These are phyloP conservation scores for Spizellomyces punctatus DNA, from an alignment of 192 early-diverging fungal species.

Conservation along the genomic window DNA sequence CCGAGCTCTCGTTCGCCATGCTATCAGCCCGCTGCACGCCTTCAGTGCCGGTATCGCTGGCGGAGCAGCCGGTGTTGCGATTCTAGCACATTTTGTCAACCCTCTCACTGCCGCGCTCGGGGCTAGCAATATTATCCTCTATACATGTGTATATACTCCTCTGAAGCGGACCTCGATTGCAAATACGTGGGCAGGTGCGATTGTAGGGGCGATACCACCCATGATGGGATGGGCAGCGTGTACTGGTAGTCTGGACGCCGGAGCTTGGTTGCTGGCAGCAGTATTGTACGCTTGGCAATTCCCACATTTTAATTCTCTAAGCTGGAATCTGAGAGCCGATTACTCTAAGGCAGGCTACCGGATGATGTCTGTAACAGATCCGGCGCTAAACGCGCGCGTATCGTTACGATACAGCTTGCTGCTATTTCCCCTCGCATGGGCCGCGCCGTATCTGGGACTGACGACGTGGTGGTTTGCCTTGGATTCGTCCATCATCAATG, in stretches of 20 bases:
- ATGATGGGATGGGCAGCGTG: conserved; percentile 97
- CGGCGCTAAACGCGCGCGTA: conserved; percentile 86
- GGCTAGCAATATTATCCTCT: conserved; percentile 83
- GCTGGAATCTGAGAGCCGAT: conserved; percentile 89
- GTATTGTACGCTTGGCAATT: conserved; percentile 98
- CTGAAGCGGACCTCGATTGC: conserved; percentile 90
- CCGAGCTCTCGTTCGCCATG: conserved; percentile 80
- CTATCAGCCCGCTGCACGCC: conserved; percentile 71
- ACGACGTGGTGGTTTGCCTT: conserved; percentile 76
- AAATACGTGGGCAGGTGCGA: conserved; percentile 95
- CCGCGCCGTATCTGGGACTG: conserved; percentile 69
- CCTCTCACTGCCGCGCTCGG: conserved; percentile 83
- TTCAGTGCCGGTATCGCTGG: conserved; percentile 70
- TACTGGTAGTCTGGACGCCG: conserved; percentile 71
- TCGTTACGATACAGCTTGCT: conserved; percentile 76
- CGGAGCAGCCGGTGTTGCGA: conserved; percentile 65
- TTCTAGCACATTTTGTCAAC: conserved; percentile 80
- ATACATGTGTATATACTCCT: conserved; percentile 87
- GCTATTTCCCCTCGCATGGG: conserved; percentile 71
- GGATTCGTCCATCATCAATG: conserved; percentile 79
- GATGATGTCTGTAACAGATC: conserved; percentile 90
- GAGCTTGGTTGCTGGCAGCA: conserved; percentile 78
- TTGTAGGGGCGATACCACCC: conserved; percentile 97
- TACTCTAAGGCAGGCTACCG: conserved; percentile 97
- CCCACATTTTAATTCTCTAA: conserved; percentile 95